Evolutionary conservation across 306 rosid species (phyloP).

Genomic region (Morella rubra): DNA sequence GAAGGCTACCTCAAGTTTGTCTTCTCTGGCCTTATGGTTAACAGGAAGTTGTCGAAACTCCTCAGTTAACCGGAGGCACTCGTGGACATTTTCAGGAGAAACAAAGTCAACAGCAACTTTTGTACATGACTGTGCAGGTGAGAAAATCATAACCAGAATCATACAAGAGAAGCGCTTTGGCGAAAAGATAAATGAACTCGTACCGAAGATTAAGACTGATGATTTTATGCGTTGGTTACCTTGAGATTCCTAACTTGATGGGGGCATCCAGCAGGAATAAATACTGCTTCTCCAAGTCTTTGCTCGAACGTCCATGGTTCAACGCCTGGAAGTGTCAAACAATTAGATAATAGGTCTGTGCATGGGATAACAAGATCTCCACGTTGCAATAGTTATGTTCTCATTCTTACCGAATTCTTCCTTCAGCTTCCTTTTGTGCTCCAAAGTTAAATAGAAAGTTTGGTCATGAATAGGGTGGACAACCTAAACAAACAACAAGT

Average conservation of each 20-base stretch:
- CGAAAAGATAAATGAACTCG: background rate
- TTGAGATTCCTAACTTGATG: conserved; percentile 89
- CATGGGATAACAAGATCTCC: background rate
- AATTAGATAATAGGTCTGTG: conserved; percentile 3
- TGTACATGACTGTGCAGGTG: conserved; percentile 64
- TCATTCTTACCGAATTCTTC: conserved; percentile 66
- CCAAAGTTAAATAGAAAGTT: conserved; percentile 61
- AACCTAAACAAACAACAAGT: conserved; percentile 42
- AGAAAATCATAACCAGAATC: background rate
- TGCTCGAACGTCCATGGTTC: conserved; percentile 86
- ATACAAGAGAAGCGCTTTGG: background rate
- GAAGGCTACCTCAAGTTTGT: conserved; percentile 95
- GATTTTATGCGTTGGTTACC: conserved; percentile 39
- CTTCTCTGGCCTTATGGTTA: conserved; percentile 78
- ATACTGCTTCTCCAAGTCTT: conserved; percentile 75
- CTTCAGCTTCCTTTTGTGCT: conserved; percentile 71
- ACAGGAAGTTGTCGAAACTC: conserved; percentile 75
- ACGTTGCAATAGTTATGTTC: background rate
- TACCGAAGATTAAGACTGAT: background rate
- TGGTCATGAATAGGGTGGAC: conserved; percentile 85
- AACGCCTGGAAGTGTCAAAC: conserved; percentile 44
- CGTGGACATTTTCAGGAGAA: conserved; percentile 69
- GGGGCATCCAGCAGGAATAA: conserved; percentile 93
- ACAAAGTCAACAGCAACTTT: conserved; percentile 86
- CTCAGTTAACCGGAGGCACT: conserved; percentile 70